These are phyloP conservation scores for Clonostachys sp. DNA, from an alignment of 2,329 filamentous ascomycete species.

Conservation along the genomic window DNA sequence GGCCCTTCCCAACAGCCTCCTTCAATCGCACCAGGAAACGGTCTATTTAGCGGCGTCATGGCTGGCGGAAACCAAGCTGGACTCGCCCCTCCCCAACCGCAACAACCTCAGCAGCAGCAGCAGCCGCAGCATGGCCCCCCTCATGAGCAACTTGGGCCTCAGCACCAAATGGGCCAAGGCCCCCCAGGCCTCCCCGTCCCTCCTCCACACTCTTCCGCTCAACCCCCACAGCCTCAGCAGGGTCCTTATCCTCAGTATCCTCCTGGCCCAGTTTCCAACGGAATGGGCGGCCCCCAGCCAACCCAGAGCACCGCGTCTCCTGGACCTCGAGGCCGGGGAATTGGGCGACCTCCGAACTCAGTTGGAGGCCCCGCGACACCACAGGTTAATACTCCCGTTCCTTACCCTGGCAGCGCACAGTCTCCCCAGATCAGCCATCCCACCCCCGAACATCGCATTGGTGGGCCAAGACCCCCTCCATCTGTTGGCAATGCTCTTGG, in stretches of 20 bases:
- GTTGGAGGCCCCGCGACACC: conserved; percentile 72
- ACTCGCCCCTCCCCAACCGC: conserved; percentile 72
- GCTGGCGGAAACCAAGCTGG: conserved; percentile 80
- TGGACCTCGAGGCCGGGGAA: conserved; percentile 64
- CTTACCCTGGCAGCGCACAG: conserved; percentile 76
- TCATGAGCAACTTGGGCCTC: conserved; percentile 51
- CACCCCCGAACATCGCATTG: conserved; percentile 63
- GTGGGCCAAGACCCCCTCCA: conserved; percentile 41
- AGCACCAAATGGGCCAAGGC: conserved; percentile 64
- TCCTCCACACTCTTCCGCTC: conserved; percentile 55
- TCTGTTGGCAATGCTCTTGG: conserved; percentile 62
- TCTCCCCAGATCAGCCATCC: conserved; percentile 88
- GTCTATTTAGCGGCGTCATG: conserved; percentile 95
- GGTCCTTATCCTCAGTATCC: conserved; percentile 66
- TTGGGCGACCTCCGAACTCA: conserved; percentile 58
- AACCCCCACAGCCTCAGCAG: conserved; percentile 38
- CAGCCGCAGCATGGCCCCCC: conserved; percentile 55
- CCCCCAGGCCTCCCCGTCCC: conserved; percentile 61
- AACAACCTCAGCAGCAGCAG: conserved; percentile 35
- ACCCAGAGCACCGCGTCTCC: conserved; percentile 84
- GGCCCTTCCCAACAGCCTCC: conserved; percentile 82
- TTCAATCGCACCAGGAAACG: conserved; percentile 85
- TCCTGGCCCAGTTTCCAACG: conserved; percentile 53
- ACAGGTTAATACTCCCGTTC: conserved; percentile 83
- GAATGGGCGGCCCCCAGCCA: conserved; percentile 71